A percentile compares a stretch with the other conserved stretches of the same genome.
Evolutionary conservation across 352 stramenopile genomes (phyloP).

Genomic region (Phytophthora citrophthora): DNA sequence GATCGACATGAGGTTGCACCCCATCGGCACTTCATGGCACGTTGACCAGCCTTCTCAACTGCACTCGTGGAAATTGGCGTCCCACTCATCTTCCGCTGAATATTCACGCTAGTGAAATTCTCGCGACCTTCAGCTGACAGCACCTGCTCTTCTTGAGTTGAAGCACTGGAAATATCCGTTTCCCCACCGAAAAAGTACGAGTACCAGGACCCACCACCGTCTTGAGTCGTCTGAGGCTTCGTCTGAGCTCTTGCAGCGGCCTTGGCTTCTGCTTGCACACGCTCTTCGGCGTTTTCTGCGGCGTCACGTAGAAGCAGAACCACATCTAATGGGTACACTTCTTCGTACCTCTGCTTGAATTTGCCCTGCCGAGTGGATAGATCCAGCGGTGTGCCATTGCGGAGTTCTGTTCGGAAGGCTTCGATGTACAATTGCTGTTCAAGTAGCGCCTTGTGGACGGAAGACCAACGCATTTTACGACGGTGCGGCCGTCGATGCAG

Average conservation of each 20-base stretch:
- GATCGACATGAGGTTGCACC: conserved; percentile 74
- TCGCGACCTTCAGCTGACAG: conserved; percentile 71
- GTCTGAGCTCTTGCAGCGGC: conserved; percentile 26
- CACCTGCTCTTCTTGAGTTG: conserved; percentile 43
- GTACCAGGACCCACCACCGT: conserved; percentile 68
- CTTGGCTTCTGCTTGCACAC: conserved; percentile 38
- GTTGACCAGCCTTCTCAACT: conserved; percentile 57
- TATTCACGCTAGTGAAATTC: too few relatives aligned
- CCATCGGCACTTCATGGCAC: conserved; percentile 51
- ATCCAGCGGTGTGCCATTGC: conserved; percentile 46
- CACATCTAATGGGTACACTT: conserved; percentile 73
- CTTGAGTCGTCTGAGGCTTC: conserved; percentile 25
- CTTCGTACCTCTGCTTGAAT: conserved; percentile 58
- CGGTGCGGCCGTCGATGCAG: conserved; percentile 18
- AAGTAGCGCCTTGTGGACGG: conserved; percentile 50
- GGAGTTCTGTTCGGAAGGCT: conserved; percentile 56
- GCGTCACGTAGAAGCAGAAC: conserved; percentile 65
- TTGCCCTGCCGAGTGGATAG: conserved; percentile 47
- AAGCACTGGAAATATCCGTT: conserved; percentile 3
- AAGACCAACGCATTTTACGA: conserved; percentile 65
- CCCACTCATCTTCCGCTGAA: too few relatives aligned
- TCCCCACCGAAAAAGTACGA: conserved; percentile 78
- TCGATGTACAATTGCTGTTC: conserved; percentile 73
- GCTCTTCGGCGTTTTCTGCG: conserved; percentile 64
- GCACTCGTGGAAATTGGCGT: too few relatives aligned